phyloP scores from a whole-genome alignment of 164 flowering plant genomes.

The Nymphaea thermarum region DNA sequence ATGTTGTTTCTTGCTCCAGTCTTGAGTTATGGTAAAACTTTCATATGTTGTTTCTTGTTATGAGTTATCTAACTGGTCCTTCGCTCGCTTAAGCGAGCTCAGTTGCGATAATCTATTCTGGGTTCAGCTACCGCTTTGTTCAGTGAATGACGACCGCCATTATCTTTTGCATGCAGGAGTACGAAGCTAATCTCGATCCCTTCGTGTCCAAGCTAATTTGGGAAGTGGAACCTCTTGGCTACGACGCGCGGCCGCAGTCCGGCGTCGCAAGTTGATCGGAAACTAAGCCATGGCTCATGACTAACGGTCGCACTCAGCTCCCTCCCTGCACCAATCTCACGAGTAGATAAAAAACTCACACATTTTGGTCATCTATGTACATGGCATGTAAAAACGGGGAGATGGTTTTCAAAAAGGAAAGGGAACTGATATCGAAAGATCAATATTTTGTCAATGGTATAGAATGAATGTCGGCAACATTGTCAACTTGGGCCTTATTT shows the following conservation, averaged over 20 bases:
- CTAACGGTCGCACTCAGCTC: not conserved
- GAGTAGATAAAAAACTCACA: not conserved
- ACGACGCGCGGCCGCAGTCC: not conserved
- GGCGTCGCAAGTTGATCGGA: not conserved
- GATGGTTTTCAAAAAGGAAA: not conserved
- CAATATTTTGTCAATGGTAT: not conserved
- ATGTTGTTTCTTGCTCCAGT: too few species aligned
- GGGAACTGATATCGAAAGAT: not conserved
- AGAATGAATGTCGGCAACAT: not conserved
- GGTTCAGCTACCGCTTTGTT: too few species aligned
- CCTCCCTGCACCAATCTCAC: not conserved
- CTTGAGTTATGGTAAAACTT: too few species aligned
- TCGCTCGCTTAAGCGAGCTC: too few species aligned
- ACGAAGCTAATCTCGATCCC: slow-evolving; percentile 1
- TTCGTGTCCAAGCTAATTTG: slow-evolving; percentile 1
- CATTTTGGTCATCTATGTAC: not conserved
- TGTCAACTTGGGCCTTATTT: not conserved
- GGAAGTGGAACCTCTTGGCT: not conserved
- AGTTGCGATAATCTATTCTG: too few species aligned
- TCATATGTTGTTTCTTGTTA: too few species aligned
- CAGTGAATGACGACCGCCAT: too few species aligned
- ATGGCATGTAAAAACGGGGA: not conserved
- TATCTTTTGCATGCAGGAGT: not conserved
- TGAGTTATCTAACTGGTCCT: too few species aligned
- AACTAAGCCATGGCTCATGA: not conserved